These are phyloP conservation scores for Solanum rostratum DNA, from an alignment of 257 asterid genomes.

Conservation along the genomic window DNA sequence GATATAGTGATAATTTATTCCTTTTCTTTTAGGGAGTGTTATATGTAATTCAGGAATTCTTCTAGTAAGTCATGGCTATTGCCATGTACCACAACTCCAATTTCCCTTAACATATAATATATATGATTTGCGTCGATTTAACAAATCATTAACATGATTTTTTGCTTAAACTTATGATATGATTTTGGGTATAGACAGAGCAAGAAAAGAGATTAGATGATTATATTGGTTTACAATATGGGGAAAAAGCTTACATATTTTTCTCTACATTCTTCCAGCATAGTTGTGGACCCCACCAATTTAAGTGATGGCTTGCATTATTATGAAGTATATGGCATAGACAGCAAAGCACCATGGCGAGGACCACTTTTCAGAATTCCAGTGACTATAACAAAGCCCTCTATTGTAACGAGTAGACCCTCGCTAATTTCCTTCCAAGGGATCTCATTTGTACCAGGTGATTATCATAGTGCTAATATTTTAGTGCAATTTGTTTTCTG, in stretches of 20 bases:
- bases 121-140: background rate
- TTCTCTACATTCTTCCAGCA: slow-evolving; percentile 38
- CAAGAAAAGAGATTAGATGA: background rate
- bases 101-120: background rate
- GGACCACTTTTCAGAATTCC: slow-evolving; percentile 98
- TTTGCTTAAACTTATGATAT: background rate
- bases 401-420: slow-evolving; percentile 50
- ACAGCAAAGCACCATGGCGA: slow-evolving; percentile 89
- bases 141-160: background rate
- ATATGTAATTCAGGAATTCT: background rate
- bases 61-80: background rate
- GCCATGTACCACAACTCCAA: background rate
- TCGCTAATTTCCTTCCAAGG: slow-evolving; percentile 54
- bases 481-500: background rate
- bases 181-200: background rate
- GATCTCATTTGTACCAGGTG: slow-evolving; percentile 81
- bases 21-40: background rate
- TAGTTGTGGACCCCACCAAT: slow-evolving; percentile 83
- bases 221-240: background rate
- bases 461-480: background rate
- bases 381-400: slow-evolving; percentile 80
- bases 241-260: background rate
- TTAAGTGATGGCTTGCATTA: slow-evolving; percentile 82
- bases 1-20: background rate
- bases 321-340: slow-evolving; percentile 83